Base-by-base conservation (phyloP, 305 asterid genomes). In the Fraxinus greggii region DNA sequence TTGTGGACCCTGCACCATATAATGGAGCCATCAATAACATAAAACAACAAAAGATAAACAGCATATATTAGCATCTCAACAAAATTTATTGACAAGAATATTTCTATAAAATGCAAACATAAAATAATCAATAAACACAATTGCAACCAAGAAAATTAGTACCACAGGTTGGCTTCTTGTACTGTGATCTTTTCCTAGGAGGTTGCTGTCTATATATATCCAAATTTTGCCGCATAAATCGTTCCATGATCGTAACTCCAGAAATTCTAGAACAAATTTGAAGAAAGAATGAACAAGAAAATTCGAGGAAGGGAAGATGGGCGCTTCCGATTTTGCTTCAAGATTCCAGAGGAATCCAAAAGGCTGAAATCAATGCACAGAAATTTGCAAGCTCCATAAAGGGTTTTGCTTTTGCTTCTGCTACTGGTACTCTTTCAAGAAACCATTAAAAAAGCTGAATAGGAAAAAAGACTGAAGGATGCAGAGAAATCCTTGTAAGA, bases 81-180 rank as follows among this genome's bases (percentile, higher is more conserved):
- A 0, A 51, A 51, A 1, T 17, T 17, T 2, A 5, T 15, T 51
- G 21, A 51, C 61, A 4, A 0, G 21, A 51, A 51, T 17, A 51
- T 51, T 51, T 51, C 19, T 17, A 51, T 51, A 51, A 51, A 51
- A 1, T 51, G 61, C 0, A 51, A 1, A 51, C 23, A 4, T 51
- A 51, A 15, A 17, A 15, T 17, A 15, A 48, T 48, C 15, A 42
- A 38, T 38, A 38, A 38, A 3, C 13, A 69, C 31, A 63, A 7
- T 10, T 29, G 40, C 59, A 80, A 72, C n/a, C 78, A 84, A 76
- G 70, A 17, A 74, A 19, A 36, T 74, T 17, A 26, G n/a, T 67
- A 78, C 91, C 89, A n/a, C 84, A 80, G 32, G 90, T 87, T 19
- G 91, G 86, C 42, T 51, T 86, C 72, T 13, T 89, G 72, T 84